These are phyloP conservation scores for Nemania sp. DNA, from an alignment of 2,329 filamentous ascomycete genomes.

Conservation along the genomic window DNA sequence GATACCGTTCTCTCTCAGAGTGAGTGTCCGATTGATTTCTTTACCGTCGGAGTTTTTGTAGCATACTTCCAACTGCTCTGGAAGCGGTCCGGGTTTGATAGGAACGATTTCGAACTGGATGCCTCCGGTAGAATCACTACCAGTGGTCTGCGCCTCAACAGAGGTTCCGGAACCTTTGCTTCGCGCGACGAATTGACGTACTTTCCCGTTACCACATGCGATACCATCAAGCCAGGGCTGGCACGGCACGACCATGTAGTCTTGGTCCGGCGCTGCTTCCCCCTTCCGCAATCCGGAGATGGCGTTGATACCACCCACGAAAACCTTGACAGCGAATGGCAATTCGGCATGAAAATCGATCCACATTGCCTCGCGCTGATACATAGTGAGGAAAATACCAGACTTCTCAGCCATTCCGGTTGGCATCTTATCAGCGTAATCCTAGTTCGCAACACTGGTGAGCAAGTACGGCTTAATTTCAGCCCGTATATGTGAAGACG, in stretches of 20 bases:
- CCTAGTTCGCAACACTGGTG: no score
- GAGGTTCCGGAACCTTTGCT: conserved; percentile 45
- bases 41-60: neutral
- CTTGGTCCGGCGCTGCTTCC: no score
- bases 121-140: conserved; percentile 43
- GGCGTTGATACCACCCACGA: conserved; percentile 46
- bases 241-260: conserved; percentile 34
- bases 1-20: neutral
- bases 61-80: neutral
- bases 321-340: conserved; percentile 46
- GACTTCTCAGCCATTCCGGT: conserved; percentile 43
- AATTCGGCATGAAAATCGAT: conserved; percentile 36
- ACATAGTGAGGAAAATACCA: conserved; percentile 52
- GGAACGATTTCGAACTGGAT: conserved; percentile 49
- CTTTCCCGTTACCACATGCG: conserved; percentile 38
- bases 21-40: neutral
- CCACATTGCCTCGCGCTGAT: conserved; percentile 48
- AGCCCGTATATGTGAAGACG: no score
- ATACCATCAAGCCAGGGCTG: conserved; percentile 47
- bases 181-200: conserved; percentile 53
- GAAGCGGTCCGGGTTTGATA: conserved; percentile 2
- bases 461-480: no score
- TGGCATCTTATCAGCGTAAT: no score
- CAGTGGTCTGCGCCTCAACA: conserved; percentile 49
- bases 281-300: no score